A percentile compares a stretch with the other conserved stretches of the same genome.
These are phyloP conservation scores for Ceratocystis smalleyi DNA, from an alignment of 2,329 filamentous ascomycete species.

Conservation along the genomic window DNA sequence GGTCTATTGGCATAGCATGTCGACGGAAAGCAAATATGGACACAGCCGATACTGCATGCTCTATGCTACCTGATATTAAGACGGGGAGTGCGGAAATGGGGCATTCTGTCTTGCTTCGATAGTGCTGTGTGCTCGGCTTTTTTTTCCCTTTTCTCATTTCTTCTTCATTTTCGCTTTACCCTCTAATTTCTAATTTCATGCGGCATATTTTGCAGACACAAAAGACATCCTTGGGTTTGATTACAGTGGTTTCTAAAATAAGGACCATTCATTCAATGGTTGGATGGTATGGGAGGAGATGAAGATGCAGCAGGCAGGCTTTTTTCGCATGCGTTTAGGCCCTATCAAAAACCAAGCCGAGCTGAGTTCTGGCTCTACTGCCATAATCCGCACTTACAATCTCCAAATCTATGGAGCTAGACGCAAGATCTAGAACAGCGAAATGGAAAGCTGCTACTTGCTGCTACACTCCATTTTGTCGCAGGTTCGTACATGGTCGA, in stretches of 20 bases:
- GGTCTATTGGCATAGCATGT: neutral
- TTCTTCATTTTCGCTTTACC: neutral
- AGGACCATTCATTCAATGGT: neutral
- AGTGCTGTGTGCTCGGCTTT: neutral
- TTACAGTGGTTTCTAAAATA: neutral
- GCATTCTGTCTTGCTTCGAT: neutral
- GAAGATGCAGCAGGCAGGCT: neutral
- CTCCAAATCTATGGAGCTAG: too few species aligned
- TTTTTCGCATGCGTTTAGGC: neutral
- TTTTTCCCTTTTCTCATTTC: neutral
- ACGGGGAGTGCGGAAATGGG: neutral
- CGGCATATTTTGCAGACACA: neutral
- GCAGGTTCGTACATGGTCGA: neutral
- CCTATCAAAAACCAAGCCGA: neutral
- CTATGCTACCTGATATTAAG: neutral
- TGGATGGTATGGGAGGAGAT: neutral
- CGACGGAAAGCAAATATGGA: neutral
- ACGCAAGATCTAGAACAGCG: too few species aligned
- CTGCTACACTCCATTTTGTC: neutral
- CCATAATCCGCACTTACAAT: too few species aligned
- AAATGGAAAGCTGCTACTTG: too few species aligned
- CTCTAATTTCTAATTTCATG: neutral
- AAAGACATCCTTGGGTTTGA: neutral
- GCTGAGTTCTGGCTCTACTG: neutral
- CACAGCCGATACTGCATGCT: neutral